These are phyloP conservation scores for Metarhizium humberi DNA, from an alignment of 2,329 filamentous ascomycete species.

Conservation along the genomic window DNA sequence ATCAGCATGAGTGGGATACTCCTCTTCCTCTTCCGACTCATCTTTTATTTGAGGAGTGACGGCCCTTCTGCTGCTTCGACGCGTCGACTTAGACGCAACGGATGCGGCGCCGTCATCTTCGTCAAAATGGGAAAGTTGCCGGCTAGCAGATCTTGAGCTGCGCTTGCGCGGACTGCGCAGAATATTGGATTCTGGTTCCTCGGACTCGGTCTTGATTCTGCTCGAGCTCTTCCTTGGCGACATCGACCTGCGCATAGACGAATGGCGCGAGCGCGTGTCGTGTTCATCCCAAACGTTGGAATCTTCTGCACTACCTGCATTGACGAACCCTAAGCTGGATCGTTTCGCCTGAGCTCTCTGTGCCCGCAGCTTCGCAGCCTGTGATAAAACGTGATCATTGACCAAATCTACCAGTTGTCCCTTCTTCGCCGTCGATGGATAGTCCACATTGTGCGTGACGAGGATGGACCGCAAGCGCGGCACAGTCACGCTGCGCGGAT, in stretches of 20 bases:
- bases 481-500: conserved; percentile 74
- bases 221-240: conserved; percentile 47
- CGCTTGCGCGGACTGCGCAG: conserved; percentile 44
- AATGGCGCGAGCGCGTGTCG: conserved; percentile 39
- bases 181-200: conserved; percentile 27
- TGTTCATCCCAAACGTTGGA: conserved; percentile 54
- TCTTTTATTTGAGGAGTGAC: conserved; percentile 43
- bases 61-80: conserved; percentile 39
- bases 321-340: conserved; percentile 75
- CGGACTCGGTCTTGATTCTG: conserved; percentile 43
- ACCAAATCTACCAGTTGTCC: conserved; percentile 78
- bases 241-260: conserved; percentile 39
- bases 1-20: conserved; percentile 26
- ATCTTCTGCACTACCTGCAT: conserved; percentile 57
- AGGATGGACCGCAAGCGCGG: conserved; percentile 85
- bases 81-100: conserved; percentile 29
- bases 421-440: conserved; percentile 88
- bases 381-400: conserved; percentile 66
- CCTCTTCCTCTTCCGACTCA: conserved; percentile 42
- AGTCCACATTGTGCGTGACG: conserved; percentile 77
- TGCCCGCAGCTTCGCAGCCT: conserved; percentile 66
- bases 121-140: conserved; percentile 44
- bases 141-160: conserved; percentile 43
- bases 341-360: conserved; percentile 72
- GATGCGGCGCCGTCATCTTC: conserved; percentile 31